phyloP scores from a whole-genome alignment of 495 filamentous ascomycete genomes.

The Umbilicaria muhlenbergii region DNA sequence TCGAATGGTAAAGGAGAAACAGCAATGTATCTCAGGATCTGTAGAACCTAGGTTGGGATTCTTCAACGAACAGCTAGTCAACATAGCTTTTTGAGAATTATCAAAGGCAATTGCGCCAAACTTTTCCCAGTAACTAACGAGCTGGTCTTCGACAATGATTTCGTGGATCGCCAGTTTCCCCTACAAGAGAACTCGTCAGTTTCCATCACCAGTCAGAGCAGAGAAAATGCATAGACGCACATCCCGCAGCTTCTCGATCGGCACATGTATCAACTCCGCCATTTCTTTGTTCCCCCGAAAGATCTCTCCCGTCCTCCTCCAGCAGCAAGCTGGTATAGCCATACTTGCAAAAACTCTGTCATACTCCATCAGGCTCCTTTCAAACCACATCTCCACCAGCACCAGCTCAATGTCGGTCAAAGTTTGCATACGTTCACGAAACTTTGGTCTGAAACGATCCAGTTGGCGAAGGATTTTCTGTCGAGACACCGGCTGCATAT shows the following conservation, averaged over 20 bases:
- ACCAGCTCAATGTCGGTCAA: constrained; percentile 87
- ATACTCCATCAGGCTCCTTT: constrained; percentile 85
- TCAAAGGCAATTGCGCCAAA: constrained; percentile 98
- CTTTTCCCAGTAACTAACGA: constrained; percentile 98
- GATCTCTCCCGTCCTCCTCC: constrained; percentile 93
- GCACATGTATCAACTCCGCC: constrained; percentile 90
- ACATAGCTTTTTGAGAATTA: constrained; percentile 84
- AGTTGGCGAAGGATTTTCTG: constrained; percentile 81
- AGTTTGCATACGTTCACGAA: constrained; percentile 83
- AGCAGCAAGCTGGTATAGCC: constrained; percentile 96
- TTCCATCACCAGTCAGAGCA: not conserved
- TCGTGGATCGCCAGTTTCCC: constrained; percentile 92
- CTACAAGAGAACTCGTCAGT: constrained; percentile 26
- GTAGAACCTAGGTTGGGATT: constrained; percentile 60
- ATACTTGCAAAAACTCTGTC: constrained; percentile 98
- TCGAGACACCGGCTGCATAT: constrained; percentile 63
- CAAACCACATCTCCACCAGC: constrained; percentile 97
- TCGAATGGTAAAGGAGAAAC: constrained; percentile 93
- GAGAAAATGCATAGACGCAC: constrained; percentile 33
- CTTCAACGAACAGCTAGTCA: constrained; percentile 86
- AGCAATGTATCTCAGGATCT: constrained; percentile 70
- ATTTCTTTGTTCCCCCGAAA: constrained; percentile 98
- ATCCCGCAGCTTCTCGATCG: constrained; percentile 79
- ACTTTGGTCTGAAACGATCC: constrained; percentile 85
- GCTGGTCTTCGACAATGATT: constrained; percentile 82